Base-by-base conservation (phyloP, 2,329 filamentous ascomycete genomes). In the Botrytis pseudocinerea region DNA sequence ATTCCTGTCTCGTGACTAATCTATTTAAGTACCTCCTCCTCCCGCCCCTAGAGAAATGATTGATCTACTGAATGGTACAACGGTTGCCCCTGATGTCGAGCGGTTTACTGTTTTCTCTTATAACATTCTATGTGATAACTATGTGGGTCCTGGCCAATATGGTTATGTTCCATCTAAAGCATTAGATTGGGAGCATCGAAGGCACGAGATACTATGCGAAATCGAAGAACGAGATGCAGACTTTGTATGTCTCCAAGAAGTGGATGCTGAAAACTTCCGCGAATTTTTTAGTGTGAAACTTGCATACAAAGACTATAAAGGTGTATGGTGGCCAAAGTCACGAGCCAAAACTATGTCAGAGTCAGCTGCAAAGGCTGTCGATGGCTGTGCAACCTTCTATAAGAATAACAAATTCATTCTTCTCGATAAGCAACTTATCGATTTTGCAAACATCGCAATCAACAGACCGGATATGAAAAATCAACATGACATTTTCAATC, bases 401-500 rank as follows among this genome's bases (percentile, higher is more conserved):
- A 98, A 97, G 85, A 91, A 91, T 80, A 95, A 90, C 87, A 98
- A 98, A 85, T 98, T 92, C 83, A 93, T 98, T 74, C 84, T 97
- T 74, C 88, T 99, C 38, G 95, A 98, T 84, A 98, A 98, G 85
- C 93, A 97, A 80, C 85, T 97, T 76, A 92, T 99, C 79, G 94
- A 98, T 82, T 97, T 98, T 81, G 91, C 93, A 54, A 92, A 93
- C 74, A 93, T 94, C 73, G 95, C 95, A 76, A 97, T 99, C 83
- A 96, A 97, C 81, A 88, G 96, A 76, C 93, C 95, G 4, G 96
- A 98, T 81, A 97, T 98, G 90, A 98, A 98, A 84, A 93, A 95
- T 73, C 94, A 97, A 79, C 93, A 97, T 80, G 96, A 99, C 79
- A 95, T 98, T 73, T 98, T 97, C 87, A 99, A 99, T 82, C 92